Evolutionary conservation across 768 basidiomycete species (phyloP).

Genomic region (Termitomyces eurrhizus): DNA sequence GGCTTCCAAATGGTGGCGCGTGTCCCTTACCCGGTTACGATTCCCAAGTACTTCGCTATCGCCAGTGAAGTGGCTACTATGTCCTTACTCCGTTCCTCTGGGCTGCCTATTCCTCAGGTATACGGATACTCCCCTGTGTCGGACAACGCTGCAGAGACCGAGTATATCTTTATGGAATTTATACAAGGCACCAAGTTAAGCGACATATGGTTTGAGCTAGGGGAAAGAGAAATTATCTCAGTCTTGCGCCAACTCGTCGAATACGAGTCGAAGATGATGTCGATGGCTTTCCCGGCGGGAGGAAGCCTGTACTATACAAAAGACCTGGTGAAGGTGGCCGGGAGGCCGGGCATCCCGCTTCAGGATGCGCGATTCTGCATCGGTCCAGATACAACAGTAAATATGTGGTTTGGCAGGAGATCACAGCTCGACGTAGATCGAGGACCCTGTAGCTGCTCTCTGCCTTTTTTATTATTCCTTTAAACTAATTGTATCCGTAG

Average conservation of each 20-base stretch:
- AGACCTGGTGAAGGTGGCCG: too few species aligned
- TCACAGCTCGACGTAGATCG: too few species aligned
- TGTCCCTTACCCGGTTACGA: too few species aligned
- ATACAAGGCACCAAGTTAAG: conserved; percentile 32
- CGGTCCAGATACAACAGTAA: too few species aligned
- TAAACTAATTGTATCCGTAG: conserved; percentile 34
- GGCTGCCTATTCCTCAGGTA: conserved; percentile 37
- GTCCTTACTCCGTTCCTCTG: conserved; percentile 30
- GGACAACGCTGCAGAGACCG: conserved; percentile 36
- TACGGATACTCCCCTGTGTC: conserved; percentile 38
- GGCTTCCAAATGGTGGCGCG: too few species aligned
- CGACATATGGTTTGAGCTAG: conserved; percentile 36
- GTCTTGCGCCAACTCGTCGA: conserved; percentile 41
- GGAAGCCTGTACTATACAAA: conserved; percentile 31
- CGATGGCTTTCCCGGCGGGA: conserved; percentile 22
- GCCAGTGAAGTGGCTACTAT: too few species aligned
- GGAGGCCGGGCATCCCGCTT: too few species aligned
- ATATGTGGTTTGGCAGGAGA: too few species aligned
- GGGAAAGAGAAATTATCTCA: conserved; percentile 35
- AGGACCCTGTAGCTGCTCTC: background rate
- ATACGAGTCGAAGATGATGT: conserved; percentile 47
- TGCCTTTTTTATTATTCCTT: background rate
- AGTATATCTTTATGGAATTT: conserved; percentile 28
- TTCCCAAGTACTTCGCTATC: too few species aligned
- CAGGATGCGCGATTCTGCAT: too few species aligned